Evolutionary conservation across 352 stramenopile genomes (phyloP).

Genomic region (Pythium biforme): DNA sequence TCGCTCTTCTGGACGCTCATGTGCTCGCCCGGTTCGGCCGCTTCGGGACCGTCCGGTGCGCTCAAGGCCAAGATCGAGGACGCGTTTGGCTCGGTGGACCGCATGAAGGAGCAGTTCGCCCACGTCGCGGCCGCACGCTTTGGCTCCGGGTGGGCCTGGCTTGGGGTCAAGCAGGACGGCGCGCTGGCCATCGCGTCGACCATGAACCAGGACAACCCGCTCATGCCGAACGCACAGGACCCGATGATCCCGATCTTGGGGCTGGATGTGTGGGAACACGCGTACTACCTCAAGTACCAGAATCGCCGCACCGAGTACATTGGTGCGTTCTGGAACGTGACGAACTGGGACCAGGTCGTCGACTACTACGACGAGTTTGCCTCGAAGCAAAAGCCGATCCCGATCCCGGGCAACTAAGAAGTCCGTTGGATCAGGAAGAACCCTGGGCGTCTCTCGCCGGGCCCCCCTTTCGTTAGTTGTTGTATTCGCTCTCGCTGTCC

Average conservation of each 20-base stretch:
- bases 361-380: slow-evolving; percentile 62
- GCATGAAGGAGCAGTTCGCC: slow-evolving; percentile 66
- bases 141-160: slow-evolving; percentile 63
- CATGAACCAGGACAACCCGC: slow-evolving; percentile 83
- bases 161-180: slow-evolving; percentile 43
- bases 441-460: no score
- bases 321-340: slow-evolving; percentile 45
- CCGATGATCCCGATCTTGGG: slow-evolving; percentile 77
- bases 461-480: no score
- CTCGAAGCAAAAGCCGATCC: slow-evolving; percentile 47
- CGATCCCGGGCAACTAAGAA: slow-evolving; percentile 38
- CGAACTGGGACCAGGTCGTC: slow-evolving; percentile 49
- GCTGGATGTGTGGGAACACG: slow-evolving; percentile 89
- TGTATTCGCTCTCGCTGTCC: not conserved
- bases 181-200: slow-evolving; percentile 86
- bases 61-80: slow-evolving; percentile 49
- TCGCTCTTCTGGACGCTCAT: slow-evolving; percentile 81
- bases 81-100: slow-evolving; percentile 67
- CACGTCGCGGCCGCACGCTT: slow-evolving; percentile 50
- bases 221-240: slow-evolving; percentile 32
- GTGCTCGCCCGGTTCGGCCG: slow-evolving; percentile 37
- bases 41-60: slow-evolving; percentile 33
- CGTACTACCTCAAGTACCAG: slow-evolving; percentile 90
- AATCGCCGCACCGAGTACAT: slow-evolving; percentile 73
- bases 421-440: no score